These are phyloP conservation scores for Arthrocladium fulminans DNA, from an alignment of 2,329 filamentous ascomycete species.

Conservation along the genomic window DNA sequence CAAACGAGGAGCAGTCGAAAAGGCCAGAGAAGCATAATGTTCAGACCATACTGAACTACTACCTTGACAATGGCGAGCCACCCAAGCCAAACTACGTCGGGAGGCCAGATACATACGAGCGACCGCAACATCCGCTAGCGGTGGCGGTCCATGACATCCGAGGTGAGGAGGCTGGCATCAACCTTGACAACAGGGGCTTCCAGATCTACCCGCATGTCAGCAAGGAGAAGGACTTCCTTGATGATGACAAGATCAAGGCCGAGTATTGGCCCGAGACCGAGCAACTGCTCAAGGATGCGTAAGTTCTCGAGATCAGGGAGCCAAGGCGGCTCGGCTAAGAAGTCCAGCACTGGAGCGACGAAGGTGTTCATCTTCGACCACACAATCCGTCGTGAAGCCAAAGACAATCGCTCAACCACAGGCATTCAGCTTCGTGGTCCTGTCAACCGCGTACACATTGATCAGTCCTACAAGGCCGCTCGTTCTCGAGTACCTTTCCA, in stretches of 20 bases:
- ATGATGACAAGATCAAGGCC: constrained; percentile 29
- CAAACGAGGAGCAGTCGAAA: constrained; percentile 4
- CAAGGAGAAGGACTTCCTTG: constrained; percentile 28
- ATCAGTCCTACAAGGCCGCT: constrained; percentile 40
- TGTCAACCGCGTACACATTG: constrained; percentile 45
- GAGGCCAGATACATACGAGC: constrained; percentile 24
- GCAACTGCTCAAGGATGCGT: constrained; percentile 29
- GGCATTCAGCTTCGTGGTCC: constrained; percentile 33
- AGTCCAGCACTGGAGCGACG: constrained; percentile 49
- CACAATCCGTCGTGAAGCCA: constrained; percentile 44
- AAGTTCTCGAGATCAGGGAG: constrained; percentile 10
- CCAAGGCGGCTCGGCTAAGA: no score
- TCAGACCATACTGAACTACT: constrained; percentile 22
- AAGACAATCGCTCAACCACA: constrained; percentile 21
- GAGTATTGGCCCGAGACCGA: constrained; percentile 31
- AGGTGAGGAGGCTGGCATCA: constrained; percentile 36
- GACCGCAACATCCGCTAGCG: constrained; percentile 19
- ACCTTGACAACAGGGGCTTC: constrained; percentile 35
- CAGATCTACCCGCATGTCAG: constrained; percentile 30
- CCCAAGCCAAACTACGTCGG: constrained; percentile 22
- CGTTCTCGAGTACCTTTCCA: constrained; percentile 37
- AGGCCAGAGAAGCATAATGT: constrained; percentile 21
- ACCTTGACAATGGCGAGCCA: constrained; percentile 24
- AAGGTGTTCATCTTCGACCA: constrained; percentile 55
- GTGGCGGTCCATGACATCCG: constrained; percentile 36